Evolutionary conservation across 2,329 filamentous ascomycete species (phyloP).

Genomic region (Apiospora saccharicola): DNA sequence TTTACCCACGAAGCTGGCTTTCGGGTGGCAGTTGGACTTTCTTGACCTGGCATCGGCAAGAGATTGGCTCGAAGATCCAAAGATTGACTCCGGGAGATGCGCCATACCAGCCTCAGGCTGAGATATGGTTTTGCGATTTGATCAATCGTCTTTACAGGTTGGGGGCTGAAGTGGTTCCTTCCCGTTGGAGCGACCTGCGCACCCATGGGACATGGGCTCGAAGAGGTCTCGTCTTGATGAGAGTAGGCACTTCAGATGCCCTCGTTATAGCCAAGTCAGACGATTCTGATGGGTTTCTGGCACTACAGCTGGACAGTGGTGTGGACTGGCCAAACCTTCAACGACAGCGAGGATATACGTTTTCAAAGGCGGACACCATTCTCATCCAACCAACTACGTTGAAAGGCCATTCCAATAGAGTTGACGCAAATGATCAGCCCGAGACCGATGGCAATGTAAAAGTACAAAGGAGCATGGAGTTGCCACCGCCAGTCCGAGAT

Average conservation of each 20-base stretch:
- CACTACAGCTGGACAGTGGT: too few species aligned
- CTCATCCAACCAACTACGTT: too few species aligned
- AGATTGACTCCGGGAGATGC: neutral
- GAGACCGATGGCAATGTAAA: too few species aligned
- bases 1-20: neutral
- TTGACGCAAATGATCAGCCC: too few species aligned
- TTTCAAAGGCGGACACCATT: too few species aligned
- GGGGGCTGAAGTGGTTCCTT: neutral
- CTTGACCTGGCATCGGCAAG: neutral
- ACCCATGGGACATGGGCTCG: neutral
- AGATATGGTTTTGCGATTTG: neutral
- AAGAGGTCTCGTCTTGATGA: neutral
- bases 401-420: too few species aligned
- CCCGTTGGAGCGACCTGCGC: neutral
- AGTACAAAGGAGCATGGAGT: too few species aligned
- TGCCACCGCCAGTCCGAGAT: too few species aligned
- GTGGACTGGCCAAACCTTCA: too few species aligned
- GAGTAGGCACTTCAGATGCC: neutral
- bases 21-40: constrained; percentile 3
- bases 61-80: neutral
- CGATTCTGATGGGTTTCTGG: too few species aligned
- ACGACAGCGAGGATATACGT: too few species aligned
- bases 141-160: neutral
- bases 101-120: neutral
- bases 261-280: too few species aligned